Base-by-base conservation (phyloP, 2,329 filamentous ascomycete species). In the Didymella pomorum region DNA sequence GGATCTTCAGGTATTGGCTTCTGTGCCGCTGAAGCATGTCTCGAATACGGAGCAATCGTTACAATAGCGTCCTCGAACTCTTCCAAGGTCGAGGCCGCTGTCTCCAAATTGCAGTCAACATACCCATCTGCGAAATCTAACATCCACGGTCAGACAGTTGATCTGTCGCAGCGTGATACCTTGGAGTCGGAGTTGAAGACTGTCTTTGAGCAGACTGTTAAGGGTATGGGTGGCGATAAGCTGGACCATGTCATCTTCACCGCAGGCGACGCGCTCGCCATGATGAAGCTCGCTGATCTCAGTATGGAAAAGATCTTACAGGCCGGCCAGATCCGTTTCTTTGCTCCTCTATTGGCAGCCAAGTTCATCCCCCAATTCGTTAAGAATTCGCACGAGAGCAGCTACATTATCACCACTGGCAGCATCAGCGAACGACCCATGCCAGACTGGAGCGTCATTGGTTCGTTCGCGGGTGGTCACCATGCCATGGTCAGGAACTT, bases 1-100 rank as follows among this genome's bases (percentile, higher is more conserved):
- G 88, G 86, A 39, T 84, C 85, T 2, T 82, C 83, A 16, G 88
- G 88, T 50, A 87, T 90, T 39, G 88, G 87, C 29, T 86, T 82
- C 62, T 81, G 78, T 53, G 84, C 87, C 11, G 87, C 87, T 50
- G 83, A 88, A 78, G 83, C 82, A 2, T 77, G 80, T 14, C 70
- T 89, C 41, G 83, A 84, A 52, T 77, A 82, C 56, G 85, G 85
- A 31, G 84, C 83, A 37, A 72, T 70, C n/a, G 83, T 90, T 16
- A 82, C 79, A 44, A 82, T 90, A 67, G 83, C 84, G n/a, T 87
- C 84, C 2, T 89, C 86, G 2, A 84, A 81, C 52, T 71, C 79
- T 10, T 52, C 73, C 28, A 83, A 82, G 45, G 72, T 90, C 35
- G 67, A 81, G 29, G 67, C 71, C 0, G 81, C 85, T 11, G 70